These are phyloP conservation scores for Aspergillus floridensis DNA, from an alignment of 2,329 filamentous ascomycete species.

Conservation along the genomic window DNA sequence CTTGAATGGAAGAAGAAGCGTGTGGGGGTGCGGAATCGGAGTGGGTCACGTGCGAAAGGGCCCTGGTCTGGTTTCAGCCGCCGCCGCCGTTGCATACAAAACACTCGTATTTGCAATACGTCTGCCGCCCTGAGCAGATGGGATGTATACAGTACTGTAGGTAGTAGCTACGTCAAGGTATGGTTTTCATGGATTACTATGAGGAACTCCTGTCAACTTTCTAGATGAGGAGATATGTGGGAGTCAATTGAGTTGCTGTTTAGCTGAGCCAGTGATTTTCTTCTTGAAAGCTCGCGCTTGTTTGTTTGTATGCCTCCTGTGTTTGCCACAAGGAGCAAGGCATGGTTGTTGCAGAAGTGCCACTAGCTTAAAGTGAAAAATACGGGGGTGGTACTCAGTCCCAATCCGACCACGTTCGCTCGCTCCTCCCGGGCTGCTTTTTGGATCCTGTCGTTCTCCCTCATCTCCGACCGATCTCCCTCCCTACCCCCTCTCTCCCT, in stretches of 20 bases:
- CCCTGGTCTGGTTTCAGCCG: slow-evolving; percentile 6
- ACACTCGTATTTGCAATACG: slow-evolving; percentile 20
- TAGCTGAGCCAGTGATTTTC: too few species aligned
- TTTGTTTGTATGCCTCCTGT: neutral
- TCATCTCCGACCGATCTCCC: slow-evolving; percentile 2
- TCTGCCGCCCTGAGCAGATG: neutral
- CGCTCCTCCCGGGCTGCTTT: slow-evolving; percentile 32
- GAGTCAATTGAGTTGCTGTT: too few species aligned
- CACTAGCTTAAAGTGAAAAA: slow-evolving; percentile 9
- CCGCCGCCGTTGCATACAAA: neutral
- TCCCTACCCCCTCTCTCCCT: slow-evolving; percentile 1
- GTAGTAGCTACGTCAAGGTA: too few species aligned
- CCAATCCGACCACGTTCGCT: slow-evolving; percentile 40
- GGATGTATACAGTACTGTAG: neutral
- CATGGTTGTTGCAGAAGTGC: neutral
- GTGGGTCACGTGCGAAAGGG: slow-evolving; percentile 21
- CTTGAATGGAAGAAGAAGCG: neutral
- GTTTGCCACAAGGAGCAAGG: neutral
- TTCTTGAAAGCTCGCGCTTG: neutral
- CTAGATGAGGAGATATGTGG: too few species aligned
- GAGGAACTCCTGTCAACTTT: neutral
- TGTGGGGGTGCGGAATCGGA: slow-evolving; percentile 14
- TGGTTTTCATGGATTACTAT: too few species aligned
- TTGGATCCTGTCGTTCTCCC: slow-evolving; percentile 17
- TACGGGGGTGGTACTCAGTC: slow-evolving; percentile 10